Evolutionary conservation across 495 filamentous ascomycete species (phyloP), one percentile per base, ranked within the genome.

Genomic region (Penicillium pulvis): DNA sequence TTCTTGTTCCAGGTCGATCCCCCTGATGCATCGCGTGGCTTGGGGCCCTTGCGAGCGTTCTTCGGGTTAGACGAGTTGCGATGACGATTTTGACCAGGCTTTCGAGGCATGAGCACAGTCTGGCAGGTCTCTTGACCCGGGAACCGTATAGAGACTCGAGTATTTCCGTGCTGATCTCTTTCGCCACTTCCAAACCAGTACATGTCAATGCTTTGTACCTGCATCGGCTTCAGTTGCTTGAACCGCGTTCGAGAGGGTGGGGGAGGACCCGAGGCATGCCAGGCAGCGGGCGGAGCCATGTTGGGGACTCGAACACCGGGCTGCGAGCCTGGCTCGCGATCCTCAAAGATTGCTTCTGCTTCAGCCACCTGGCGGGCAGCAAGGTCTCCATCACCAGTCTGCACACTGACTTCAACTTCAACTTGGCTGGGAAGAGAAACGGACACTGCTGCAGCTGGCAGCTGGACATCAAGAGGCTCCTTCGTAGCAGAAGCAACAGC

Each of bases 321-420:
- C 20, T 90, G 71, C 43, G 89, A 92, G 5, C 89, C 90, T 69
- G 87, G 88, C 70, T 92, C 90, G 57, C 89, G 88, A 66, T 93
- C 88, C 58, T 91, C 90, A 55, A 93, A 91, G 61, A 91, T 88
- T 56, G 88, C 89, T 60, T 93, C 90, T 16, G 85, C 87, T 71
- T 91, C 89, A 31, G 86, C 87, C 63, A 88, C 87, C 24, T 83
- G 83, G 59, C 83, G 86, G 4, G 81, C 83, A 41, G 75, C 80
- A 24, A 74, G 51, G 50, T 79, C 72, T n/a, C 74, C 75, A 56
- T 74, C 71, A 35, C 75, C 75, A 23, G 54, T 54, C 11, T 64
- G 68, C 14, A 56, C 33, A 14, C 4, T 41, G 16, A 16, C 6
- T 41, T 62, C 69, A 53, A 49, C 63, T 35, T 61, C 63, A 26